These are phyloP conservation scores for Ophiognomonia clavigignenti-juglandacearum DNA, from an alignment of 2,329 filamentous ascomycete species.

Conservation along the genomic window DNA sequence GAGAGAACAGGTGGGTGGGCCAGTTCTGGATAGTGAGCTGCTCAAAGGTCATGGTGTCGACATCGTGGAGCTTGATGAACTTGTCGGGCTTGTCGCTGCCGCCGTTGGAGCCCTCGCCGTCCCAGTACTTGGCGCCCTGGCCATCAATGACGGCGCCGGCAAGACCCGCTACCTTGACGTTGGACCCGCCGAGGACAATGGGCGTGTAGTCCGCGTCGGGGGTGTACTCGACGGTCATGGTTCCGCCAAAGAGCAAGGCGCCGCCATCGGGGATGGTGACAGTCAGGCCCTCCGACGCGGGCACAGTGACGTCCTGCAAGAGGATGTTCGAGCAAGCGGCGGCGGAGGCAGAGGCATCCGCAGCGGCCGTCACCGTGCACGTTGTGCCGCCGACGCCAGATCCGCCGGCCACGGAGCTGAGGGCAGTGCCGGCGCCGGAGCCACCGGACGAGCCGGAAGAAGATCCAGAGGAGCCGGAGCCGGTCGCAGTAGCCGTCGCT, in stretches of 20 bases:
- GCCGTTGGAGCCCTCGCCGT: constrained; percentile 31
- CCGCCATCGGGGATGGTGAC: constrained; percentile 8
- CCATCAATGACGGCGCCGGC: constrained; percentile 17
- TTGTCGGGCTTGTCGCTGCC: constrained; percentile 35
- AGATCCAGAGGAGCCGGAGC: constrained; percentile 1
- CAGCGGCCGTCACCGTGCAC: constrained; percentile 10
- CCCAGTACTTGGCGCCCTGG: constrained; percentile 20
- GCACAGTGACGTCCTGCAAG: constrained; percentile 4
- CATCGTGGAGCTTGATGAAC: constrained; percentile 44
- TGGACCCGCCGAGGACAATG: constrained; percentile 17
- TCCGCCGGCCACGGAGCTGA: constrained; percentile 8
- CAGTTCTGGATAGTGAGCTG: constrained; percentile 36
- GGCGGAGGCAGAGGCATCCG: constrained; percentile 9
- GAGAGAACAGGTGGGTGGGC: constrained; percentile 36
- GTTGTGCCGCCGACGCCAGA: constrained; percentile 12
- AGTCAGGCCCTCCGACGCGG: constrained; percentile 8
- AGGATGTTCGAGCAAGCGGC: constrained; percentile 10
- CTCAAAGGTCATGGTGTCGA: constrained; percentile 32
- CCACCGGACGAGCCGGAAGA: background rate
- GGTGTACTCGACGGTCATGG: constrained; percentile 14
- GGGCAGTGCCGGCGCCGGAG: constrained; percentile 4
- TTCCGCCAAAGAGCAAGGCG: constrained; percentile 11
- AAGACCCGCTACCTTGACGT: constrained; percentile 17
- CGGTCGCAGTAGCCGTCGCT: background rate
- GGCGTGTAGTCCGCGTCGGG: constrained; percentile 8